Evolutionary conservation across 345 rosid genomes (phyloP), one percentile per base, ranked within the genome.

Genomic region (Viola odorata): DNA sequence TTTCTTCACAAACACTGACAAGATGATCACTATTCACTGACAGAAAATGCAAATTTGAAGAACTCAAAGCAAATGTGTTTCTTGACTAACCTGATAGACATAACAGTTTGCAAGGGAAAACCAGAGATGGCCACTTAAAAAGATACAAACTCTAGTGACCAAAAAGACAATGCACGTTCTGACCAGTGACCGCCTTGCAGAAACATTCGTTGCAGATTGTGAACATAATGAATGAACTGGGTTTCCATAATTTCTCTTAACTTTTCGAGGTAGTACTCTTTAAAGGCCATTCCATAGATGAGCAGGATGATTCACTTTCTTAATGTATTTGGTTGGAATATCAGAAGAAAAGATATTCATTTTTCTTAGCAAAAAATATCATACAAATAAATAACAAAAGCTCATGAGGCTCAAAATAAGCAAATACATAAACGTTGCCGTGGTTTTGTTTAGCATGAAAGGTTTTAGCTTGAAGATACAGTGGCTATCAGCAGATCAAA

Each of bases 31-130:
- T 52, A 6, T 37, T 51, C 57, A 16, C 23, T 37, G 40, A 4
- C 7, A 66, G 50, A 66, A 63, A 56, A 14, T 40, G 56, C 38
- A 63, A 63, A n/a, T 41, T 57, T 16, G n/a, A 15, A 41, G 14
- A 51, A 17, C 32, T 50, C 56, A 42, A 56, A 3, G 32, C 17
- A 47, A 42, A 36, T 37, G 45, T 44, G 53, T 2, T 23, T 23
- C 32, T 23, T 23, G 32, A 23, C 32, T 23, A 23, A 23, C 32
- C 32, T 23, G 32, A 23, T 23, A 23, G 38, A 8, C 15, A 37
- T 14, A 6, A 48, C 5, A 55, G 13, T 7, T 13, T 41, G 23
- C 51, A 37, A 12, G 36, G 36, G 7, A 54, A 37, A n/a, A 37
- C 8, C 41, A 44, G n/a, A 37, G 11, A 62, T 32, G 48, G 37